These are phyloP conservation scores for Rosa persica DNA, from an alignment of 306 rosid genomes.

Conservation along the genomic window DNA sequence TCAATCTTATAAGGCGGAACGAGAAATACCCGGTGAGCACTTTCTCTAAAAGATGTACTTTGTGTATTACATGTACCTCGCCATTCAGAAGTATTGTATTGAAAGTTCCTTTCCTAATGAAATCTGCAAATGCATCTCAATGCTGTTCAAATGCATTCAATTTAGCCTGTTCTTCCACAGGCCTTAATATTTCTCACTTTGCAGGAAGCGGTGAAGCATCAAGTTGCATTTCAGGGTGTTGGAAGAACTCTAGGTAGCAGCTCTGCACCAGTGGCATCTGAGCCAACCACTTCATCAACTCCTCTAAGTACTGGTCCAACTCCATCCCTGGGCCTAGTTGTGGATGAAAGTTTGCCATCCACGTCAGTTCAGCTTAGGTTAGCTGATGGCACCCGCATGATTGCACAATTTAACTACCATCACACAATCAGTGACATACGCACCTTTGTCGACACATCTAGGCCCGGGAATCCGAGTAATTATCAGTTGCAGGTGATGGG, in stretches of 20 bases:
- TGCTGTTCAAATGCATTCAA: background rate
- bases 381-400: constrained; percentile 87
- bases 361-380: constrained; percentile 86
- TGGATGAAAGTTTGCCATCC: constrained; percentile 74
- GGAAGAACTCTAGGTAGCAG: constrained; percentile 95
- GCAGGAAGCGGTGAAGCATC: constrained; percentile 76
- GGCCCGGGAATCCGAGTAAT: constrained; percentile 58
- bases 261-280: constrained; percentile 56
- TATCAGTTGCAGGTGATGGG: constrained; percentile 92
- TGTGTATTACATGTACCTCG: background rate
- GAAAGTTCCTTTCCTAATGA: background rate
- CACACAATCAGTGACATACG: constrained; percentile 68
- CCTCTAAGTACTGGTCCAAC: constrained; percentile 41
- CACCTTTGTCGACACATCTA: constrained; percentile 65
- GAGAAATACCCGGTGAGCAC: constrained; percentile 78
- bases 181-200: constrained; percentile 9
- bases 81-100: background rate
- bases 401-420: constrained; percentile 63
- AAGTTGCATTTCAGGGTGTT: constrained; percentile 74
- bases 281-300: constrained; percentile 32
- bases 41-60: constrained; percentile 22
- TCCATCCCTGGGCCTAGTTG: constrained; percentile 47
- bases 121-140: constrained; percentile 8
- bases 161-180: background rate
- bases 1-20: constrained; percentile 77